phyloP scores from a whole-genome alignment of 805 yeast genomes.

The Candida xiaguanensis region DNA sequence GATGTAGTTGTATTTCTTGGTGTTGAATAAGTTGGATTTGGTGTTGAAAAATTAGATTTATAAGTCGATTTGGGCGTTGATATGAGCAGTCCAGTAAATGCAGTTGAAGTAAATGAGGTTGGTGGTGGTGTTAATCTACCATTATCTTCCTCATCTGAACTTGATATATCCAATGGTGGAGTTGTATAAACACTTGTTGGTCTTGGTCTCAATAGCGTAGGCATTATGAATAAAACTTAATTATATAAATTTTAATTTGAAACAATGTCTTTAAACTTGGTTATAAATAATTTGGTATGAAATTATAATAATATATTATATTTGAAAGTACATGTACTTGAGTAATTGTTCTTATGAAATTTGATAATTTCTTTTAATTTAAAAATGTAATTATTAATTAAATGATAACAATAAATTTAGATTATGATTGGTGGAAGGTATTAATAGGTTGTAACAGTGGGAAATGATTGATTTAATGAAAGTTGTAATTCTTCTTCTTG shows the following conservation, averaged over 20 bases:
- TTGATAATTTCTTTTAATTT: too few relatives aligned
- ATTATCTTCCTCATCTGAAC: conserved; percentile 1
- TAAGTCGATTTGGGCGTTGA: not conserved
- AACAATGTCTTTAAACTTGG: too few relatives aligned
- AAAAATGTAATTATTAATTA: too few relatives aligned
- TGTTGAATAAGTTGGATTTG: too few relatives aligned
- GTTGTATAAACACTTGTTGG: conserved; percentile 17
- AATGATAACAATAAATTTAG: too few relatives aligned
- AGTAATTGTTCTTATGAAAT: too few relatives aligned
- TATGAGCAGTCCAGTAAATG: not conserved
- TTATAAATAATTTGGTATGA: not conserved
- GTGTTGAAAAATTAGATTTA: conserved; percentile 1
- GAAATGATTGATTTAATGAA: too few relatives aligned
- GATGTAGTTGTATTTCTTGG: too few relatives aligned
- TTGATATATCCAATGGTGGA: conserved; percentile 13
- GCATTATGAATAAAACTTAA: not conserved
- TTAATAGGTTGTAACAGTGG: not conserved
- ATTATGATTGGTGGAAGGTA: not conserved
- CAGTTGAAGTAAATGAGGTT: not conserved
- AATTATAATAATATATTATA: too few relatives aligned
- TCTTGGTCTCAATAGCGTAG: conserved; percentile 7
- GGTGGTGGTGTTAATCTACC: conserved; percentile 1
- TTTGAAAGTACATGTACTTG: not conserved
- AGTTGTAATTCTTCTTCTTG: too few relatives aligned
- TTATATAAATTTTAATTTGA: too few relatives aligned